Evolutionary conservation across 768 basidiomycete genomes (phyloP).

Genomic region (Suillus subalutaceus): DNA sequence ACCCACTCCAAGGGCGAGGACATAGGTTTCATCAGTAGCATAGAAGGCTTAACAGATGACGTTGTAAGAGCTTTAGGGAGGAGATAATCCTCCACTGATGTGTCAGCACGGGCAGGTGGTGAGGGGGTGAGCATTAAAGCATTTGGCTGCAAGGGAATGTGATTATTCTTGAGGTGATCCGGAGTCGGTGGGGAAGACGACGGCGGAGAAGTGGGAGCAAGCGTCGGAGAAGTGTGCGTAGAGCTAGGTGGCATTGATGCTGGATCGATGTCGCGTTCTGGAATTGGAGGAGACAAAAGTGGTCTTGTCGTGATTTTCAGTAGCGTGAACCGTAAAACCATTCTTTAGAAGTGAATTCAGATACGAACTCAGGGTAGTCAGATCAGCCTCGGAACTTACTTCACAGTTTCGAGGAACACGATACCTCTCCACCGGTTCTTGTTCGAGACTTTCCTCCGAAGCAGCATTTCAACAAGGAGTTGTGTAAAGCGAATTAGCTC

Average conservation of each 20-base stretch:
- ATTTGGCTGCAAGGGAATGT: slow-evolving; percentile 65
- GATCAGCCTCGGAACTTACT: slow-evolving; percentile 54
- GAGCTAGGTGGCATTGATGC: slow-evolving; percentile 59
- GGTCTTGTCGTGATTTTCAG: slow-evolving; percentile 79
- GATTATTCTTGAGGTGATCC: slow-evolving; percentile 82
- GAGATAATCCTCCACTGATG: slow-evolving; percentile 76
- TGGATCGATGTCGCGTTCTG: slow-evolving; percentile 88
- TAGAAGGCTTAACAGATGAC: slow-evolving; percentile 70
- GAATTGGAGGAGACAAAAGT: slow-evolving; percentile 74
- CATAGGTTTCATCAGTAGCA: slow-evolving; percentile 64
- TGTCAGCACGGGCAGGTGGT: slow-evolving; percentile 52
- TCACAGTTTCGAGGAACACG: slow-evolving; percentile 77
- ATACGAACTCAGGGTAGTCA: background rate
- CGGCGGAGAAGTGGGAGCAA: slow-evolving; percentile 58
- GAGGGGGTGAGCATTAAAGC: slow-evolving; percentile 55
- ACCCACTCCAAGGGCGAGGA: slow-evolving; percentile 73
- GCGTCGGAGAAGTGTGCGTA: slow-evolving; percentile 58
- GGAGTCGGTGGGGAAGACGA: slow-evolving; percentile 66
- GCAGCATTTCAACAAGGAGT: slow-evolving; percentile 87
- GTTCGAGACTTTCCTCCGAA: slow-evolving; percentile 69
- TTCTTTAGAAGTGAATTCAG: slow-evolving; percentile 48
- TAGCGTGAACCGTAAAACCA: slow-evolving; percentile 70
- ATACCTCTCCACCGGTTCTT: slow-evolving; percentile 76
- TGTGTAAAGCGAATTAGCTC: slow-evolving; percentile 81
- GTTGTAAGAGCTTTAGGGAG: slow-evolving; percentile 81